Evolutionary conservation across 495 filamentous ascomycete genomes (phyloP).

Genomic region (Aspergillus asperescens): DNA sequence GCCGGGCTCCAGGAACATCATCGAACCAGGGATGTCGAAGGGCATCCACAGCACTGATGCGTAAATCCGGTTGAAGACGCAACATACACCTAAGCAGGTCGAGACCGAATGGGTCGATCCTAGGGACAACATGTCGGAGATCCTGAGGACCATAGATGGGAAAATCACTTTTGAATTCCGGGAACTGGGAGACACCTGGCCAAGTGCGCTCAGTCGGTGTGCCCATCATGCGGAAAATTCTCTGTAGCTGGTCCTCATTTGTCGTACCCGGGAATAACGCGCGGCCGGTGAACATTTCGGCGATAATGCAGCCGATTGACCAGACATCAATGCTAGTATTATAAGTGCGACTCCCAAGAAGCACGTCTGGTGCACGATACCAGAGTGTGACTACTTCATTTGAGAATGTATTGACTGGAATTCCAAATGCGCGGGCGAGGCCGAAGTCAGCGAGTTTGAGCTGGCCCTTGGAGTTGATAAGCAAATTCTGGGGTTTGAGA

Average conservation of each 20-base stretch:
- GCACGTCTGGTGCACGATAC: constrained; percentile 92
- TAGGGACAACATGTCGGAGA: constrained; percentile 72
- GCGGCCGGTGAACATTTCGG: constrained; percentile 92
- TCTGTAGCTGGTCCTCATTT: constrained; percentile 89
- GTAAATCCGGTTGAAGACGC: constrained; percentile 82
- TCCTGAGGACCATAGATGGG: constrained; percentile 93
- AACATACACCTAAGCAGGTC: constrained; percentile 84
- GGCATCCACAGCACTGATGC: constrained; percentile 76
- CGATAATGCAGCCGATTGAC: constrained; percentile 98
- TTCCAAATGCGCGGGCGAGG: constrained; percentile 85
- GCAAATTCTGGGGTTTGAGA: constrained; percentile 87
- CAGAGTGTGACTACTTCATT: constrained; percentile 96
- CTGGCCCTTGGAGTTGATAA: constrained; percentile 85
- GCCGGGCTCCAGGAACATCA: constrained; percentile 27
- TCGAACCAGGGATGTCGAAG: constrained; percentile 86
- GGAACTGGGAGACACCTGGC: constrained; percentile 82
- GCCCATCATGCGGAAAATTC: constrained; percentile 96
- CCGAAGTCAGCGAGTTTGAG: constrained; percentile 92
- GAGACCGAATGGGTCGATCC: constrained; percentile 78
- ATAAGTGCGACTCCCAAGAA: constrained; percentile 84
- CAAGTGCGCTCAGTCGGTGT: constrained; percentile 86
- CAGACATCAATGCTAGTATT: constrained; percentile 98
- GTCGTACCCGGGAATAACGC: constrained; percentile 91
- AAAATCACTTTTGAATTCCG: constrained; percentile 89
- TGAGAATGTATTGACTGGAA: constrained; percentile 95